Evolutionary conservation across 257 asterid genomes (phyloP).

Genomic region (Solanum chaucha): DNA sequence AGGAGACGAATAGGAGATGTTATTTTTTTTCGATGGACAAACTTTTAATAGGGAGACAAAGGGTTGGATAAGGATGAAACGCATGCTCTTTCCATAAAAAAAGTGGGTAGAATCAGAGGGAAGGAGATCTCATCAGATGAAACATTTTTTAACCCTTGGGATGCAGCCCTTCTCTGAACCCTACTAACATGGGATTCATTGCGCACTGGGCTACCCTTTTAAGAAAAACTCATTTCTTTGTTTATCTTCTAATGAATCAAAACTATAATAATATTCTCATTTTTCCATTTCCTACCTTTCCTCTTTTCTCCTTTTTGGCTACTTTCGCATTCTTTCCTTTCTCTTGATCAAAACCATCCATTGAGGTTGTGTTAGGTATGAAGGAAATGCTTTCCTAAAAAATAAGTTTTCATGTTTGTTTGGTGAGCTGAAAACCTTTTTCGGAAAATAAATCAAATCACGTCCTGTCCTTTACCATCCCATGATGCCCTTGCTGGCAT

Average conservation of each 20-base stretch:
- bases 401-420: neutral
- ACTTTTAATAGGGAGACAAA: neutral
- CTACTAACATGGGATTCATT: neutral
- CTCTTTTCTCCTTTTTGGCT: neutral
- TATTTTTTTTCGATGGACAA: neutral
- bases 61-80: neutral
- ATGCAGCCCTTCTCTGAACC: neutral
- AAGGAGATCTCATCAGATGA: neutral
- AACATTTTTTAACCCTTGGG: neutral
- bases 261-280: neutral
- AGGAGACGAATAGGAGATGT: neutral
- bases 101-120: neutral
- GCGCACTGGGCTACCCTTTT: neutral
- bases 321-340: neutral
- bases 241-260: neutral
- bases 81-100: neutral
- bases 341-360: neutral
- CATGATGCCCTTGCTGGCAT: neutral
- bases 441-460: neutral
- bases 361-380: neutral
- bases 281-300: neutral
- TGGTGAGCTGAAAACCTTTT: neutral
- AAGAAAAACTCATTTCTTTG: neutral
- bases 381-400: neutral
- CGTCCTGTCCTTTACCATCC: neutral